Base-by-base conservation (phyloP, 352 stramenopile genomes). In the Phytopythium kandeliae region DNA sequence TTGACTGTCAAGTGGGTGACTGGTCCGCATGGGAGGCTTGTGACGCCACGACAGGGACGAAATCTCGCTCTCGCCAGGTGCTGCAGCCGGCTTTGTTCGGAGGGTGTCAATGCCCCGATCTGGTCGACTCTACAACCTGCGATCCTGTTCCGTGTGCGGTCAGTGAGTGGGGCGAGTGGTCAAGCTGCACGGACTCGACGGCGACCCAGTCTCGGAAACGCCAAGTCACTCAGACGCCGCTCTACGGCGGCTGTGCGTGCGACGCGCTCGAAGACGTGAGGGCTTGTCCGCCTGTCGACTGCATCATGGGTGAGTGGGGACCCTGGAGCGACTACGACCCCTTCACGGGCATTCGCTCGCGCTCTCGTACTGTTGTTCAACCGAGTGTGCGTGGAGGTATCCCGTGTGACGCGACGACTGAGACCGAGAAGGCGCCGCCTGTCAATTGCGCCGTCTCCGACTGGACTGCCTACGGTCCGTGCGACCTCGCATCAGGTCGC, bases 391-490 rank as follows among this genome's bases (percentile, higher is more conserved):
- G 71, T 26, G 63, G 67, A n/a, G 76, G 76, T 10, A 48, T 58
- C 10, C 37, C 52, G 4, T 88, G 76, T 15, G 71, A 67, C 0
- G 37, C 43, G 3, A 63, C 62, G 2, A 62, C 60, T 1, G 54
- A 78, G 16, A 67, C 40, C 0, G 69, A 88, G 37, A 56, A 48
- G n/a, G 57, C 67, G 1, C 34, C 61, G 0, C 74, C 71, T 0
- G 60, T 85, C 3, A 75, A 87, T 60, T 90, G 78, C 38, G 55
- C 63, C 21, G 35, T 81, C 6, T 64, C 66, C 9, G 48, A 61
- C 19, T 90, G 78, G 78, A 74, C 28, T 30, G 60, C 57, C 34
- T 86, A 74, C 40, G 61, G 58, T 4, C 44, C 58, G 2, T 86
- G 77, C 30, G 65, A 85, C 36, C 46, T 59, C 11, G 37, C 43